Base-by-base conservation (phyloP, 2,329 filamentous ascomycete genomes). In the Cladobotryum mycophilum region DNA sequence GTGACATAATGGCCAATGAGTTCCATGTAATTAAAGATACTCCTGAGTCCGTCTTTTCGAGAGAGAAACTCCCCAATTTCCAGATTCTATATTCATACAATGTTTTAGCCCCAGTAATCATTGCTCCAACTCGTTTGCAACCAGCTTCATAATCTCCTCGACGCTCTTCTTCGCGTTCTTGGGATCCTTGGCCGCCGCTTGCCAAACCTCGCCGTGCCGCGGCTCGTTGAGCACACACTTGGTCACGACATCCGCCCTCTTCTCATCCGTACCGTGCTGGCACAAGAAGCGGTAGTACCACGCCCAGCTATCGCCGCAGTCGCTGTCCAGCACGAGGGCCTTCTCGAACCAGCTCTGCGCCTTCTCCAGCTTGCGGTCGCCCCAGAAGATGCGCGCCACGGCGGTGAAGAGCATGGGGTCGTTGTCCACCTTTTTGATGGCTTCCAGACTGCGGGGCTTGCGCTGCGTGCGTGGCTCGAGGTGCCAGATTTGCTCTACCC, bases 311-410 rank as follows among this genome's bases (percentile, higher is more conserved):
- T 99, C 95, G 46, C 93, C 93, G 46, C 83, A 73, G 66, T 97
- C 91, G 35, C 85, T 82, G 63, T 99, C 90, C 12, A 93, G 75
- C 48, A 96, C 77, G 50, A 96, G 84, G 0, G 93, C 93, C 70
- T 95, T 96, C 70, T 96, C 90, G 67, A 99, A 99, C 93, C 93
- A 99, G 57, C 82, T 91, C 69, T 91, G 87, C 3, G 93, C 92
- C 68, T 96, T 96, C 59, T 97, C 93, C 20, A 99, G 77, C 64
- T 86, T 85, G 50, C 93, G 80, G 71, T 99, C 93, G 9, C 81
- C 84, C 93, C 93, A 99, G 72, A 99, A 96, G 58, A 97, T 95
- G 17, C 93, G 83, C 5, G 91, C 93, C 12, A 96, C 90, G 0
- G 91, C 91, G 34, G 95, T 86, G 64, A 97, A 95, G 4, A 99